Base-by-base conservation (phyloP, 2,329 filamentous ascomycete species). In the Alternaria angustiovoidea region DNA sequence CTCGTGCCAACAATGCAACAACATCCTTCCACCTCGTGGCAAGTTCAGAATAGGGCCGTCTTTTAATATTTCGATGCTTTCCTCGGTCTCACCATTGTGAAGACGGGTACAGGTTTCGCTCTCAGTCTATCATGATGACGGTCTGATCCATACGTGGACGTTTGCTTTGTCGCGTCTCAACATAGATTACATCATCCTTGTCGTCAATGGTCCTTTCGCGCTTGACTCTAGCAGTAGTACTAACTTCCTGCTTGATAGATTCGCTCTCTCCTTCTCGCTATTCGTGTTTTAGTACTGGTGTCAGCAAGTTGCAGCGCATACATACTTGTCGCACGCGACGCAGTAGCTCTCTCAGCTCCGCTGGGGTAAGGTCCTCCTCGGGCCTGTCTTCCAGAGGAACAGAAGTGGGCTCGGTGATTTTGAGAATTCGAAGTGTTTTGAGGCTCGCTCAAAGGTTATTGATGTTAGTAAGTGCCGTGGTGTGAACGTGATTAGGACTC, bases 341-440 rank as follows among this genome's bases (percentile, higher is more conserved):
- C n/a, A 63, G 30, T 16, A 51, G 11, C 8, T 56, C 57, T 38
- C 51, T 54, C 41, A 55, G 18, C 51, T 63, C 49, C 4, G 39
- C 41, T 11, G 49, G 44, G 12, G 24, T 52, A n/a, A 59, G 39
- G 5, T 54, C 55, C 1, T 59, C 49, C 11, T 44, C 53, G 11
- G 46, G 59, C 28, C 9, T 30, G 28, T 30, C 11, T 30, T 30
- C 28, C 9, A 1, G 28, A 11, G 28, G 28, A 11, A 11, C 28
- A 30, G 28, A 11, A 30, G 28, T 30, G 28, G 9, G 8, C 28
- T 30, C 28, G 9, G 28, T 30, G 28, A 30, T 30, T 30, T 9
- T 2, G 5, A 30, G 11, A 12, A 30, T 11, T 30, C 1, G 9
- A 30, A 30, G 28, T 30, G 28, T 4, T 30, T 30, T 30, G 9